Percentiles rank a stretch among this genome's conserved stretches.
Conservation (phyloP, 805 yeast species). For the Candida pini region DNA sequence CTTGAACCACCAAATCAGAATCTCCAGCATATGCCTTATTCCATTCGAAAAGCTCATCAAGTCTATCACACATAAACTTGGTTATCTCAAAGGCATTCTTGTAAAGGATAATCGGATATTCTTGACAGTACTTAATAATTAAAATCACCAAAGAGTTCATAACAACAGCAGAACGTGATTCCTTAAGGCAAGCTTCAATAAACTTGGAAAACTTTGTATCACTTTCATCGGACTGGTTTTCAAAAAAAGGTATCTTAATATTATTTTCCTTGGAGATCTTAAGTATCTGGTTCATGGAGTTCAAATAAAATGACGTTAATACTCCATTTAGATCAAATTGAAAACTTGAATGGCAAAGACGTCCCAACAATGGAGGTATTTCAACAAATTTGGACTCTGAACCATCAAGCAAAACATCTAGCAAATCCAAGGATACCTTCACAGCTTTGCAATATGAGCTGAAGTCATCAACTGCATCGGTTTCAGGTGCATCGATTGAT, state of each 20-base stretch:
- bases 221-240: constrained; percentile 6
- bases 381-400: constrained; percentile 47
- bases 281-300: constrained; percentile 18
- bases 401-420: constrained; percentile 48
- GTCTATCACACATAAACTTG: constrained; percentile 23
- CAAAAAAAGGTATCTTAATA: constrained; percentile 11
- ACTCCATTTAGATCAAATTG: constrained; percentile 8
- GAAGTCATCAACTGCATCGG: constrained; percentile 15
- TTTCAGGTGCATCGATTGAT: constrained; percentile 14
- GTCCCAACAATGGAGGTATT: constrained; percentile 12
- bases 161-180: constrained; percentile 17
- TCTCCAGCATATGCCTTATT: constrained; percentile 9
- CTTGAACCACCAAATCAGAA: constrained; percentile 8
- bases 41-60: constrained; percentile 18
- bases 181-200: constrained; percentile 20
- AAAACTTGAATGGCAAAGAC: constrained; percentile 8
- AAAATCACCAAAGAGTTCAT: constrained; percentile 25
- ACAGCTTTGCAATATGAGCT: constrained; percentile 33
- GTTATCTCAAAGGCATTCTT: constrained; percentile 18
- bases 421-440: constrained; percentile 38
- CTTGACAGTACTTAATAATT: constrained; percentile 15
- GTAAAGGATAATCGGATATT: constrained; percentile 23
- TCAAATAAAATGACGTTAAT: constrained; percentile 18
- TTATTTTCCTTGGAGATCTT: constrained; percentile 20
- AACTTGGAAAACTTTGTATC: constrained; percentile 20